phyloP scores from a whole-genome alignment of 257 asterid genomes.

The Gynochthodes officinalis region DNA sequence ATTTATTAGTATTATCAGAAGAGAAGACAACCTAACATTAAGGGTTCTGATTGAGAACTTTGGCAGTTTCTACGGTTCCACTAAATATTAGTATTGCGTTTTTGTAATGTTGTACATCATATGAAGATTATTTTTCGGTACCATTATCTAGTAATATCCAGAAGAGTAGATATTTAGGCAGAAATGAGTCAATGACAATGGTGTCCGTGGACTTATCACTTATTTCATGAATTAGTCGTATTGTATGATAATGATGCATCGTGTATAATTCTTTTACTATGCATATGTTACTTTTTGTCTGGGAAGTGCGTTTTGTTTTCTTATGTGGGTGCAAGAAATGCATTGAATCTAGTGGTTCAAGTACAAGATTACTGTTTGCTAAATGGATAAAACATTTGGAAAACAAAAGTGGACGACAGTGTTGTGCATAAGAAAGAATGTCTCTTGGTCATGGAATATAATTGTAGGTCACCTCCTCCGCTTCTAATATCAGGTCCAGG shows the following conservation, averaged over 20 bases:
- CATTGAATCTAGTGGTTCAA: too few species aligned
- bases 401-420: not conserved
- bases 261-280: too few species aligned
- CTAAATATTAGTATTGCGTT: not conserved
- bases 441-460: not conserved
- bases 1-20: slow-evolving; percentile 30
- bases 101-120: not conserved
- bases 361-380: not conserved
- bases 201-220: too few species aligned
- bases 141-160: not conserved
- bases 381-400: too few species aligned
- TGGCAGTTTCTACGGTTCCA: slow-evolving; percentile 48
- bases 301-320: too few species aligned
- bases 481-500: slow-evolving; percentile 64
- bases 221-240: too few species aligned
- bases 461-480: not conserved
- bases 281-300: too few species aligned
- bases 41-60: slow-evolving; percentile 40
- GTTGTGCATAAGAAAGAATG: not conserved
- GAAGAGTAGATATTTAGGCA: not conserved
- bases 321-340: too few species aligned
- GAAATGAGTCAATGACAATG: too few species aligned
- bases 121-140: not conserved
- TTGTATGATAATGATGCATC: too few species aligned
- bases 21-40: not conserved